Conservation (phyloP, 2,329 filamentous ascomycete genomes). For the Penicillium sclerotigenum region DNA sequence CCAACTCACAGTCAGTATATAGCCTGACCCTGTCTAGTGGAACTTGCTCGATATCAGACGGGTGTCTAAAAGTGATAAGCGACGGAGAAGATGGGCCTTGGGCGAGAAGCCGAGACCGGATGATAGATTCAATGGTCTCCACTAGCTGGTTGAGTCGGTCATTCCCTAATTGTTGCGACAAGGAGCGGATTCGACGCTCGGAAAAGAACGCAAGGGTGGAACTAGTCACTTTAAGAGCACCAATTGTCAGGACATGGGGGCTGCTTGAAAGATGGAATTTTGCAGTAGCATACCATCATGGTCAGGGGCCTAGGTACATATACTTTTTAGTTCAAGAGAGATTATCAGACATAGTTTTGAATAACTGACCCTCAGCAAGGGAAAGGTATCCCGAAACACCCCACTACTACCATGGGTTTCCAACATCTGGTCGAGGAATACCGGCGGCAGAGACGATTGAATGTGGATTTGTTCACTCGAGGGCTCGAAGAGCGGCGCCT, state of each 20-base stretch:
- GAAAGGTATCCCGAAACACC: not conserved
- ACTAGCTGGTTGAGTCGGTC: constrained; percentile 23
- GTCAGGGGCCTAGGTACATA: not conserved
- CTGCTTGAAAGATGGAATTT: too few relatives aligned
- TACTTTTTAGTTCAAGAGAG: not conserved
- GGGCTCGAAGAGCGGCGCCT: not conserved
- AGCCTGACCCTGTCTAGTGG: not conserved
- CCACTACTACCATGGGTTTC: not conserved
- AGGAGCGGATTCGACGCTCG: constrained; percentile 29
- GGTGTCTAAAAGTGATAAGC: not conserved
- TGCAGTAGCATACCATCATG: not conserved
- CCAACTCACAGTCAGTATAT: constrained; percentile 4
- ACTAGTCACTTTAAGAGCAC: constrained; percentile 26
- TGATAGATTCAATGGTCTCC: not conserved
- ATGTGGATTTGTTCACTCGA: not conserved
- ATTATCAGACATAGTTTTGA: not conserved
- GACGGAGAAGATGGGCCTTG: not conserved
- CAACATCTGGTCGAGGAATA: not conserved
- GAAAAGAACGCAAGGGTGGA: constrained; percentile 39
- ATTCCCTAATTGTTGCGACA: constrained; percentile 29
- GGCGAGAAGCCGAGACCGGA: not conserved
- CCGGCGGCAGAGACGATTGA: not conserved
- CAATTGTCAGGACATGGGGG: not conserved
- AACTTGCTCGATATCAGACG: not conserved
- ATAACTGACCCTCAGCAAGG: not conserved